A percentile compares a stretch with the other conserved stretches of the same genome.
Evolutionary conservation across 1,284 basidiomycete genomes (phyloP).

Genomic region (Mixia osmundae): DNA sequence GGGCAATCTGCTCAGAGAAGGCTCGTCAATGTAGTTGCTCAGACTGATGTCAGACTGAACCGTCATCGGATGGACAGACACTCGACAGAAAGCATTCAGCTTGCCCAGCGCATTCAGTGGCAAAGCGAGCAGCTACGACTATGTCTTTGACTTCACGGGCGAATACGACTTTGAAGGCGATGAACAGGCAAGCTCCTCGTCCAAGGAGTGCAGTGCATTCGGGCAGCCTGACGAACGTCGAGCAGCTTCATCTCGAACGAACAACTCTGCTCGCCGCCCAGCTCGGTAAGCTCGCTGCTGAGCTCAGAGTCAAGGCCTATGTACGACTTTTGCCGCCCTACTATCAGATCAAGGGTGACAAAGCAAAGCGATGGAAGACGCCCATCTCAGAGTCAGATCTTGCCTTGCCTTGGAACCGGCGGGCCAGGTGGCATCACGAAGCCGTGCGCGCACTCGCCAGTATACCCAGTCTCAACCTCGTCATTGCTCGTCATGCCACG

Average conservation of each 20-base stretch:
- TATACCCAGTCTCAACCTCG: slow-evolving; percentile 1
- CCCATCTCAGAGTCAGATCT: too few relatives aligned
- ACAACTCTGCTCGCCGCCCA: background rate
- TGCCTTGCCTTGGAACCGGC: background rate
- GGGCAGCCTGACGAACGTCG: background rate
- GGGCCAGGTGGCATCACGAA: background rate
- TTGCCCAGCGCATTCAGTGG: too few relatives aligned
- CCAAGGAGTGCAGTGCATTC: background rate
- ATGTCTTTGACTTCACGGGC: slow-evolving; percentile 1
- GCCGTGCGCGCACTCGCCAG: background rate
- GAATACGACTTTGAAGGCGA: background rate
- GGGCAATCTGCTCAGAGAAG: too few relatives aligned
- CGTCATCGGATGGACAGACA: too few relatives aligned
- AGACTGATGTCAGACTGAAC: too few relatives aligned
- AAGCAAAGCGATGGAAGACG: background rate
- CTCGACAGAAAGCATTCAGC: too few relatives aligned
- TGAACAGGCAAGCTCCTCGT: background rate
- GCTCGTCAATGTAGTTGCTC: too few relatives aligned
- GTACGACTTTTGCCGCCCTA: background rate
- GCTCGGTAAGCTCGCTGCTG: slow-evolving; percentile 1
- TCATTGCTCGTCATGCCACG: background rate
- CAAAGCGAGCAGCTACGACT: too few relatives aligned
- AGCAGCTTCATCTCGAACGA: background rate
- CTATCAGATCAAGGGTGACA: background rate
- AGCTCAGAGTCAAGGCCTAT: background rate